Evolutionary conservation across 495 filamentous ascomycete species (phyloP).

Genomic region (Penicillium psychrofluorescens): DNA sequence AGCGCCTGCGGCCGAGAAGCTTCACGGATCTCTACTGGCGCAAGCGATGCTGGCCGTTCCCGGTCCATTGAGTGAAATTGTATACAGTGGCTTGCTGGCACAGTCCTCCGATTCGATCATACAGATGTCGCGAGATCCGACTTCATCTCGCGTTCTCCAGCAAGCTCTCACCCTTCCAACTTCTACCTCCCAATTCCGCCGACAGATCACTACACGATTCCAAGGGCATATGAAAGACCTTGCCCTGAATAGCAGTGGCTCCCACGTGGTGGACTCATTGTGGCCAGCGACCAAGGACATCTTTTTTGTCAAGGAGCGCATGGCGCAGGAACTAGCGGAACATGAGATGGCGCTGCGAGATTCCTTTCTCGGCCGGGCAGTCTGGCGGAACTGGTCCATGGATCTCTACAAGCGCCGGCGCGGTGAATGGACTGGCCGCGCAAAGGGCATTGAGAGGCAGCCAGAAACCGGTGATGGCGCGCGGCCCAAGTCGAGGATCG

Average conservation of each 20-base stretch:
- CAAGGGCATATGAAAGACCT: constrained; percentile 54
- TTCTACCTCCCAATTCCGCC: constrained; percentile 51
- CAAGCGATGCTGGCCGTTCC: constrained; percentile 58
- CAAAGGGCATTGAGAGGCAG: constrained; percentile 41
- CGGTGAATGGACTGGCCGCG: constrained; percentile 63
- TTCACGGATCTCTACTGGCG: constrained; percentile 58
- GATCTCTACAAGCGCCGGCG: constrained; percentile 70
- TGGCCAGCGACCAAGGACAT: constrained; percentile 60
- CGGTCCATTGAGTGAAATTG: constrained; percentile 47
- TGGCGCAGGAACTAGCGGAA: constrained; percentile 55
- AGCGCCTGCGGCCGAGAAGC: constrained; percentile 37
- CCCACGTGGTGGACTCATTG: constrained; percentile 71
- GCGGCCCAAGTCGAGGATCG: constrained; percentile 38
- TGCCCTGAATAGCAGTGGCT: constrained; percentile 63
- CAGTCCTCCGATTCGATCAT: constrained; percentile 34
- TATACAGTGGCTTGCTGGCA: constrained; percentile 48
- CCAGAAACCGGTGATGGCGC: constrained; percentile 14
- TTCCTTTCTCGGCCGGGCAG: constrained; percentile 66
- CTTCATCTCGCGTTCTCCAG: constrained; percentile 65
- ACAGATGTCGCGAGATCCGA: constrained; percentile 48
- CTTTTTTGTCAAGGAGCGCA: constrained; percentile 58
- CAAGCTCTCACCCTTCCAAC: constrained; percentile 52
- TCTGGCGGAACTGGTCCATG: constrained; percentile 90
- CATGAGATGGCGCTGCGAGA: constrained; percentile 63
- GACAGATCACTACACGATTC: constrained; percentile 55